Conservation (phyloP, 352 stramenopile species). For the Peronospora belbahrii region DNA sequence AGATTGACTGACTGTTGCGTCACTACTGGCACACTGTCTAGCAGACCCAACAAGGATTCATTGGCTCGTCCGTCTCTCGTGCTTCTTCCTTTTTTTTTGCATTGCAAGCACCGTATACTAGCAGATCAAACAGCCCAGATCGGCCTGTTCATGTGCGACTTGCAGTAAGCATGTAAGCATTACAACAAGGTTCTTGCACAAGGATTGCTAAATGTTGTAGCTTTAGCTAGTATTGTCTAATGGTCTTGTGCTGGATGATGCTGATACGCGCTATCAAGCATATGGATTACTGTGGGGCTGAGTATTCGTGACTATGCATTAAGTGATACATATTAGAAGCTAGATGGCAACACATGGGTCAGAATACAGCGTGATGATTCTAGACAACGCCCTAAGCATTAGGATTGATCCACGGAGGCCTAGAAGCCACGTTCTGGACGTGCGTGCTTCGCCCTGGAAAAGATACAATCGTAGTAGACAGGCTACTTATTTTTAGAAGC, state of each 20-base stretch:
- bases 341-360: no score
- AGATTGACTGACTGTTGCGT: background rate
- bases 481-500: no score
- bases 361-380: conserved; percentile 25
- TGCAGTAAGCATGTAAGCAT: conserved; percentile 4
- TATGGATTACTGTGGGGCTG: background rate
- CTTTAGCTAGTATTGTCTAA: no score
- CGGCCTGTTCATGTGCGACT: conserved; percentile 7
- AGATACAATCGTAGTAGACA: no score
- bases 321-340: background rate
- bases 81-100: conserved; percentile 2
- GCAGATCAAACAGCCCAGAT: conserved; percentile 15
- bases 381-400: conserved; percentile 6
- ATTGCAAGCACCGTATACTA: conserved; percentile 18
- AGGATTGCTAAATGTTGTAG: no score
- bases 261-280: background rate
- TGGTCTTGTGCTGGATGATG: no score
- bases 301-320: conserved; percentile 6
- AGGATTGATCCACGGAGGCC: conserved; percentile 12
- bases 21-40: no score
- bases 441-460: no score
- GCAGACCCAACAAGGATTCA: conserved; percentile 16
- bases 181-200: no score
- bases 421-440: no score
- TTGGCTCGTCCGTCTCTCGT: conserved; percentile 11